These are phyloP conservation scores for Lyophyllum shimeji DNA, from an alignment of 768 basidiomycete species.

Conservation along the genomic window DNA sequence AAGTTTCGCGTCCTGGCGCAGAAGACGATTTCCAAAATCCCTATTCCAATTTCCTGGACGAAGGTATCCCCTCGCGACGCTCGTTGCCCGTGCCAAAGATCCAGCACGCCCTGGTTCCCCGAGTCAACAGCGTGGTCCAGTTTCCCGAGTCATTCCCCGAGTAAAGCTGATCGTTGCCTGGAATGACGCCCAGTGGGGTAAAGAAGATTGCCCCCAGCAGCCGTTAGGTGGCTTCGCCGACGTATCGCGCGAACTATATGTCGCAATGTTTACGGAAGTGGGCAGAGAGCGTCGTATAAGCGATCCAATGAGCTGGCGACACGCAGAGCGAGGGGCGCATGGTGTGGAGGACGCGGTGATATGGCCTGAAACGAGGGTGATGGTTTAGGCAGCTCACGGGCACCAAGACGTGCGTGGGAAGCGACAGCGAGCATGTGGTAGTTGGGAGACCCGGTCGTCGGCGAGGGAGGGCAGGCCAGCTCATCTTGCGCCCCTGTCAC, in stretches of 20 bases:
- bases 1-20: no score
- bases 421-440: background rate
- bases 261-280: no score
- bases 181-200: background rate
- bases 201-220: background rate
- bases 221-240: background rate
- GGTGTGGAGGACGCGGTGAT: background rate
- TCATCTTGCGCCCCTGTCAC: background rate
- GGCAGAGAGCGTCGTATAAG: background rate
- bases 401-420: slow-evolving; percentile 3
- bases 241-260: background rate
- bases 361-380: background rate
- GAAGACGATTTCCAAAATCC: no score
- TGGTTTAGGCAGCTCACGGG: background rate
- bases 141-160: slow-evolving; percentile 11
- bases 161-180: background rate
- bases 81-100: slow-evolving; percentile 1
- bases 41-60: background rate
- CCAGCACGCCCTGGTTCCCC: background rate
- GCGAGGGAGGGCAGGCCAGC: background rate
- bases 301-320: slow-evolving; percentile 1
- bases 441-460: background rate
- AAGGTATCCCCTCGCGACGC: background rate
- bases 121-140: slow-evolving; percentile 6
- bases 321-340: background rate